Evolutionary conservation across 352 stramenopile species (phyloP), one percentile per base, ranked within the genome.

Genomic region (Pythium dissimile): DNA sequence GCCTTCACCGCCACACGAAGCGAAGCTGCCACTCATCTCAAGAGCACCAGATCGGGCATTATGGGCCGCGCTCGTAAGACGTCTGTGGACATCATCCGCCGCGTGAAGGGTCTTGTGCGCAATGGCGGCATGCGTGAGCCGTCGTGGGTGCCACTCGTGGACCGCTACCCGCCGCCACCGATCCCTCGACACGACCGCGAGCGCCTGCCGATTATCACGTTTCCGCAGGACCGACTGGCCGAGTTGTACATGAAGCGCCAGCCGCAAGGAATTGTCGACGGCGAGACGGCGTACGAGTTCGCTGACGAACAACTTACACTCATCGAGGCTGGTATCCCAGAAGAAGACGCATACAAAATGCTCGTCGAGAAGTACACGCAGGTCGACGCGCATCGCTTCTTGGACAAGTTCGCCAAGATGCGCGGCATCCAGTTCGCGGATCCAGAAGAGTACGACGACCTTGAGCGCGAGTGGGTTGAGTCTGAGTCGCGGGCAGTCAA

Each of bases 261-360:
- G 59, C 77, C 78, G 55, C 66, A 85, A 26, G 81, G 78, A 32
- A 59, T 89, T 26, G 72, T 86, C 31, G 84, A 94, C 61, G 67
- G 68, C 54, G 81, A 92, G 67, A 94, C 84, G 10, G 84, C 84
- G 37, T 92, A 91, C 70, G 84, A 94, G 60, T 94, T 94, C 62
- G 84, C 84, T 4, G 84, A 94, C 59, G 84, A 94, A 52, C 84
- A 94, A 59, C 64, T 94, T 38, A 92, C 81, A 63, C 71, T 94
- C 3, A 94, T 94, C 50, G 84, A 94, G 63, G 46, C 86, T n/a
- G 84, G 84, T 13, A 66, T 94, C 27, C 75, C 84, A 9, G 84
- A 94, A 65, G 66, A 90, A 63, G 78, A 94, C 54, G 84, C 84
- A 13, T 94, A 75, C 66, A 72, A 80, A 26, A 80, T 92, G 81